phyloP scores from a whole-genome alignment of 2,329 filamentous ascomycete species.

The Aspergillus sergii region DNA sequence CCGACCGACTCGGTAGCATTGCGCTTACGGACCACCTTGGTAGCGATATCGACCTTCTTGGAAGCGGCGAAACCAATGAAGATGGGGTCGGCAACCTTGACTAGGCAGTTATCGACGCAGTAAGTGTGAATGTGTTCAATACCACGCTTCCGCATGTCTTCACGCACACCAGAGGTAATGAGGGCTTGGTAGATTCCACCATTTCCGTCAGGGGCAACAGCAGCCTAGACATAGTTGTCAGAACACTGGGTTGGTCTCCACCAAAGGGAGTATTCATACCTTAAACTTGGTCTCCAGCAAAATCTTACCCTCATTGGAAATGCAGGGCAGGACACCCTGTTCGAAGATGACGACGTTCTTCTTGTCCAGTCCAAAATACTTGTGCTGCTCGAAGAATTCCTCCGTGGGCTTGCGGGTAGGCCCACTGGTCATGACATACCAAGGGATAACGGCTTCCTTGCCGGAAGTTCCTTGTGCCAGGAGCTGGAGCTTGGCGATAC shows the following conservation, averaged over 20 bases:
- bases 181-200: constrained; percentile 95
- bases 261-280: constrained; percentile 44
- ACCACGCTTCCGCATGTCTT: constrained; percentile 85
- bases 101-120: constrained; percentile 99
- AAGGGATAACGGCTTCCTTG: constrained; percentile 71
- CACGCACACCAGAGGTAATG: constrained; percentile 74
- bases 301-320: constrained; percentile 97
- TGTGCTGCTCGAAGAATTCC: constrained; percentile 85
- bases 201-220: constrained; percentile 95
- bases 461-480: constrained; percentile 73
- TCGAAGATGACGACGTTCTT: constrained; percentile 92
- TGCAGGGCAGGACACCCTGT: constrained; percentile 94
- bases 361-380: constrained; percentile 85
- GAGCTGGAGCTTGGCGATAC: constrained; percentile 82
- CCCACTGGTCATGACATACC: constrained; percentile 99
- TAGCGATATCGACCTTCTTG: constrained; percentile 90
- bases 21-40: constrained; percentile 98
- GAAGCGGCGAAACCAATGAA: constrained; percentile 93
- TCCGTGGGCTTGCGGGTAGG: constrained; percentile 91
- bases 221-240: constrained; percentile 55
- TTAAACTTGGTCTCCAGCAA: constrained; percentile 86
- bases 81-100: constrained; percentile 93
- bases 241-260: neutral
- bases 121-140: constrained; percentile 96
- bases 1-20: constrained; percentile 95